These are phyloP conservation scores for Poa pratensis DNA, from an alignment of 176 grass and related monocot species.

Conservation along the genomic window DNA sequence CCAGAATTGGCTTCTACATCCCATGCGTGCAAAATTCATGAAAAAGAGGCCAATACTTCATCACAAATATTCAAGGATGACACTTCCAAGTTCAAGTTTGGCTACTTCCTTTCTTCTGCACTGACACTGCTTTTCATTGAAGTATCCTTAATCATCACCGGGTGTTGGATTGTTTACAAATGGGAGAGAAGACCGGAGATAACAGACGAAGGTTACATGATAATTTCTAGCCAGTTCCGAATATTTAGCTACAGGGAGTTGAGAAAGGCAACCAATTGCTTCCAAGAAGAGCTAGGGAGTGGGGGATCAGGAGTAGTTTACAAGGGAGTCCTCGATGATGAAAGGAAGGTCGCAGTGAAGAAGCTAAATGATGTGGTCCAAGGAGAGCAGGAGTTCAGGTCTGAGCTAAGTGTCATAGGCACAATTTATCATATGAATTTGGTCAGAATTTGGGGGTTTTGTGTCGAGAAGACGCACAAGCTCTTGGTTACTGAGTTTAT, in stretches of 20 bases:
- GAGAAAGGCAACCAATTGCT: constrained; percentile 50
- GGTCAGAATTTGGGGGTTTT: constrained; percentile 55
- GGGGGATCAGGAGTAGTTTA: constrained; percentile 57
- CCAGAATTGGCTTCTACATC: background rate
- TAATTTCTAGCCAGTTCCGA: constrained; percentile 48
- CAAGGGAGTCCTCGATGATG: constrained; percentile 55
- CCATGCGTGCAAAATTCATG: constrained; percentile 31
- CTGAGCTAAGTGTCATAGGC: constrained; percentile 58
- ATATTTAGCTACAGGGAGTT: constrained; percentile 72
- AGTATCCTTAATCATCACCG: constrained; percentile 31
- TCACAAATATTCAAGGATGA: background rate
- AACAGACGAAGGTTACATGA: constrained; percentile 38
- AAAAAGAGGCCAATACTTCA: constrained; percentile 24
- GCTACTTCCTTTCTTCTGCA: constrained; percentile 59
- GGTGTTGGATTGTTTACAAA: constrained; percentile 48
- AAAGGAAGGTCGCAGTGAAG: constrained; percentile 56
- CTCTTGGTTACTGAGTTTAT: constrained; percentile 59
- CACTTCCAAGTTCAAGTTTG: constrained; percentile 34
- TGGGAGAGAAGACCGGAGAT: constrained; percentile 26
- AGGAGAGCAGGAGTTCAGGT: constrained; percentile 66
- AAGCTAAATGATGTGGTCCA: constrained; percentile 43
- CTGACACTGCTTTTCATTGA: constrained; percentile 53
- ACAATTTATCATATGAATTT: constrained; percentile 67
- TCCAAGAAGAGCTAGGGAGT: constrained; percentile 52
- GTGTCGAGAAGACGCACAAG: constrained; percentile 38